phyloP scores from a whole-genome alignment of 208 protist genomes.

The Novymonas esmeraldas region DNA sequence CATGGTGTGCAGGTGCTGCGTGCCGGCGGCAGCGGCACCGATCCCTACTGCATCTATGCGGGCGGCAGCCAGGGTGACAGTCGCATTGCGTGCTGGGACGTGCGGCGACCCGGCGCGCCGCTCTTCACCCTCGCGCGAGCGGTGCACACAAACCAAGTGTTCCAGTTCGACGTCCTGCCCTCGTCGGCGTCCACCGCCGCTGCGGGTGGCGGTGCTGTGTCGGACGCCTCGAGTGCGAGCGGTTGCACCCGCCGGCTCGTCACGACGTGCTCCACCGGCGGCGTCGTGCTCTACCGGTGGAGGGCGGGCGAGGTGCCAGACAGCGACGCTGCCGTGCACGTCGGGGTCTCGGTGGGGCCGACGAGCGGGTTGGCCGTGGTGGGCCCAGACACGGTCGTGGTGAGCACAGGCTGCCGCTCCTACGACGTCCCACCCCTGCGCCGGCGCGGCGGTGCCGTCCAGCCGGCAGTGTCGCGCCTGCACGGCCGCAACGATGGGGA shows the following conservation, averaged over 20 bases:
- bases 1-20: constrained; percentile 29
- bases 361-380: constrained; percentile 25
- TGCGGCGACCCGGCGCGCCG: constrained; percentile 39
- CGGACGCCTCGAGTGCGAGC: not conserved
- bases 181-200: no score
- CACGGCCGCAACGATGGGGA: no score
- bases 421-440: not conserved
- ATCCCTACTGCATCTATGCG: constrained; percentile 25
- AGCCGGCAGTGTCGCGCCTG: no score
- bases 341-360: constrained; percentile 13
- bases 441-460: not conserved
- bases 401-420: constrained; percentile 18
- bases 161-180: constrained; percentile 50
- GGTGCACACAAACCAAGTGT: constrained; percentile 48
- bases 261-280: constrained; percentile 43
- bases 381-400: constrained; percentile 14
- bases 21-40: constrained; percentile 19
- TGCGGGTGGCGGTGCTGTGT: not conserved
- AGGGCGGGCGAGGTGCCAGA: not conserved
- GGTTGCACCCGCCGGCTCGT: constrained; percentile 35
- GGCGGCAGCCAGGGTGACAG: constrained; percentile 38
- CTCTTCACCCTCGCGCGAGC: constrained; percentile 34
- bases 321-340: not conserved
- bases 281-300: constrained; percentile 48
- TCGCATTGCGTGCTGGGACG: constrained; percentile 72